Evolutionary conservation across 495 filamentous ascomycete genomes (phyloP), one percentile per base, ranked within the genome.

Genomic region (Hypoxylon rickii): DNA sequence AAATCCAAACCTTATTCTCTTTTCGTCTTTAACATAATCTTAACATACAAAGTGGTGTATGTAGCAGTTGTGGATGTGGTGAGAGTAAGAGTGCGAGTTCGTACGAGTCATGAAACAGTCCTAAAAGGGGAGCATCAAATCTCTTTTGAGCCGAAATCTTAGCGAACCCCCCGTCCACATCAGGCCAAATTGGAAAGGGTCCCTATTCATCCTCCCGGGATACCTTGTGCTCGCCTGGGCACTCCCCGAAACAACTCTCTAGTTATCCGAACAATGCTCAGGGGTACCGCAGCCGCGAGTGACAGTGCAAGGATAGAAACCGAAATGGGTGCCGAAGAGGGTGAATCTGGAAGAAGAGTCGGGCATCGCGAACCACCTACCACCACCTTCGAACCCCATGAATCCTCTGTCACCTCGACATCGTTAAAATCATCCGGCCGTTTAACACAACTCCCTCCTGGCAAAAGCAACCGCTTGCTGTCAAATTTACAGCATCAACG

Each of bases 191-290:
- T 29, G 24, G 24, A 48, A 31, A 17, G 52, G 44, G 32, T 13
- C 39, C 4, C 24, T 29, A 29, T 37, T 19, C 15, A 8, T 50
- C 31, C 31, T 18, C 45, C 46, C 29, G 47, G 22, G 43, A 43
- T 37, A 20, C 55, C 58, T 43, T 54, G 60, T 50, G 51, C 63
- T 16, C 41, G 31, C 50, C 64, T 45, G n/a, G n/a, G n/a, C n/a
- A n/a, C n/a, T n/a, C 45, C 53, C 65, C 69, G 69, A 73, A 71
- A 71, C 73, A 71, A 68, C 72, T 73, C 57, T 47, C 51, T 56
- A 29, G 10, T 4, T 29, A 29, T 29, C 10, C 24, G 10, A 29
- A 70, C 68, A 66, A 78, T 76, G 73, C 73, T 75, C 75, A 75
- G 69, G 61, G 55, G 55, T 59, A 66, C 61, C 55, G 58, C 68